phyloP scores from a whole-genome alignment of 2,329 filamentous ascomycete species.

The Apiospora marii region DNA sequence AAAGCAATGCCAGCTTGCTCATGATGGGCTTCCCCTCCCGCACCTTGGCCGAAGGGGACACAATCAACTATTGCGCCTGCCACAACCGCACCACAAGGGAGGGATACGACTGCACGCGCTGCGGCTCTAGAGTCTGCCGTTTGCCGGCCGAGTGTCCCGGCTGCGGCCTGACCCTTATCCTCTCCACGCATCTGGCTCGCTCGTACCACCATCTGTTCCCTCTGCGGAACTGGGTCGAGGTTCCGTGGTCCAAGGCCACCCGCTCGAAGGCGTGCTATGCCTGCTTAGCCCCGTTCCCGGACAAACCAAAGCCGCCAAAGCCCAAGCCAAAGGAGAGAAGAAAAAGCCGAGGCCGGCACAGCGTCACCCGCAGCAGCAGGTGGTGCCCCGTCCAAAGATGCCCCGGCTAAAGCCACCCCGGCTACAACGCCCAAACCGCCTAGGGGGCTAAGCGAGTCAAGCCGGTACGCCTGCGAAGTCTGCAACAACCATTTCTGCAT shows the following conservation, averaged over 20 bases:
- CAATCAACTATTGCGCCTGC: slow-evolving; percentile 84
- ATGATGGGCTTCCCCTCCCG: slow-evolving; percentile 99
- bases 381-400: too few relatives aligned
- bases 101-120: slow-evolving; percentile 91
- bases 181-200: slow-evolving; percentile 91
- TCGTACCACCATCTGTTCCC: slow-evolving; percentile 95
- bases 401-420: not conserved
- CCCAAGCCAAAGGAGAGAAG: slow-evolving; percentile 33
- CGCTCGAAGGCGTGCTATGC: slow-evolving; percentile 75
- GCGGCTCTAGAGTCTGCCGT: slow-evolving; percentile 86
- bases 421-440: slow-evolving; percentile 36
- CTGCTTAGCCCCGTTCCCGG: slow-evolving; percentile 78
- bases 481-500: slow-evolving; percentile 95
- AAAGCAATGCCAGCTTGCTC: slow-evolving; percentile 71
- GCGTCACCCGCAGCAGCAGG: slow-evolving; percentile 3
- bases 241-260: slow-evolving; percentile 78
- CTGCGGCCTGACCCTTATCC: slow-evolving; percentile 89
- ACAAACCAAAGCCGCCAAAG: slow-evolving; percentile 33
- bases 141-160: slow-evolving; percentile 90
- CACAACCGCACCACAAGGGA: slow-evolving; percentile 83
- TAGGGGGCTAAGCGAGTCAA: slow-evolving; percentile 82
- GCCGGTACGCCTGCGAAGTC: slow-evolving; percentile 87
- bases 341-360: slow-evolving; percentile 31
- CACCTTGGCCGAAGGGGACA: slow-evolving; percentile 72
- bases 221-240: slow-evolving; percentile 87